Evolutionary conservation across 495 filamentous ascomycete species (phyloP).

Genomic region (Articulospora tetracladia): DNA sequence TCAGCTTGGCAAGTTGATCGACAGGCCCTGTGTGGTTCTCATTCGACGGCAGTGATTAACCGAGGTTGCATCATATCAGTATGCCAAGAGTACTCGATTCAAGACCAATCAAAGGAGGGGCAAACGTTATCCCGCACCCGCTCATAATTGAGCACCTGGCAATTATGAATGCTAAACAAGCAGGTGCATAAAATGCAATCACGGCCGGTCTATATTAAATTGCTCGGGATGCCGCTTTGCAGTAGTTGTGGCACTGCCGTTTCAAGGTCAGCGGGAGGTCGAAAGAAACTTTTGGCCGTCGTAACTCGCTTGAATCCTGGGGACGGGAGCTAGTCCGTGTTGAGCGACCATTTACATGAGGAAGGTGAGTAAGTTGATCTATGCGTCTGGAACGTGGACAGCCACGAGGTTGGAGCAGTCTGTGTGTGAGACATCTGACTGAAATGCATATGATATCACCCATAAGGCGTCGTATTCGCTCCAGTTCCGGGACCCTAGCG

Average conservation of each 20-base stretch:
- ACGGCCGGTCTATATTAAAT: too few species aligned
- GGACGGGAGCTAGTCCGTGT: background rate
- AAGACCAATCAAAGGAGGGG: too few species aligned
- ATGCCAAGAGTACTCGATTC: background rate
- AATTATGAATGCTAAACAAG: background rate
- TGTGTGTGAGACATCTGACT: background rate
- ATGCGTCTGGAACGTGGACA: background rate
- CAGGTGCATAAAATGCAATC: background rate
- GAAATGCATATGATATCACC: too few species aligned
- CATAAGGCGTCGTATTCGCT: too few species aligned
- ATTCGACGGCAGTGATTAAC: background rate
- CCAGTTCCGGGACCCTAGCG: too few species aligned
- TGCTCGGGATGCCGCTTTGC: too few species aligned
- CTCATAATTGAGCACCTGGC: too few species aligned
- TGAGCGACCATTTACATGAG: background rate
- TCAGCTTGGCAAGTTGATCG: conserved; percentile 4
- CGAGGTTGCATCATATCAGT: background rate
- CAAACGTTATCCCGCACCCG: too few species aligned
- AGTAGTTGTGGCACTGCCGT: too few species aligned
- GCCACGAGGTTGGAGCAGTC: background rate
- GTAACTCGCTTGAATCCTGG: background rate
- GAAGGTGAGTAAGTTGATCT: background rate
- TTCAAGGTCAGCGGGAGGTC: background rate
- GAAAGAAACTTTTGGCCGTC: background rate
- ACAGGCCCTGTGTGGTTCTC: conserved; percentile 1